A percentile compares a stretch with the other conserved stretches of the same genome.
phyloP scores from a whole-genome alignment of 1,139 yeast genomes.

The Zygosaccharomyces pseudobailii region DNA sequence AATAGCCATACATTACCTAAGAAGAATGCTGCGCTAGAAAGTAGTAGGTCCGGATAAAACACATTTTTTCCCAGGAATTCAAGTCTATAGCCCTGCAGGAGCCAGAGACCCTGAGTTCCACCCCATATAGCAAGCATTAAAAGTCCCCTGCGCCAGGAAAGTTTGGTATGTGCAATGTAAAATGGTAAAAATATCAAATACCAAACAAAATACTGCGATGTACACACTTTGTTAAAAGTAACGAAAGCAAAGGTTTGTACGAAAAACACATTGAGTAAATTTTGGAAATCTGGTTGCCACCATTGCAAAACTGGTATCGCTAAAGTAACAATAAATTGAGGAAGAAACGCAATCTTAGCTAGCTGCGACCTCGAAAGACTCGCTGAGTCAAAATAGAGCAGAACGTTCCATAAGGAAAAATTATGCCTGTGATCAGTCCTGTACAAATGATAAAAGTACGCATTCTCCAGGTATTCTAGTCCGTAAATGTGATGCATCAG shows the following conservation, averaged over 20 bases:
- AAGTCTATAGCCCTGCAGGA: constrained; percentile 67
- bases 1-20: constrained; percentile 61
- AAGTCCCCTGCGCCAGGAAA: constrained; percentile 35
- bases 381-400: constrained; percentile 63
- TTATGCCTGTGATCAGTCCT: constrained; percentile 93
- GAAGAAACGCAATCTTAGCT: constrained; percentile 65
- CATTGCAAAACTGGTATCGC: constrained; percentile 14
- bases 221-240: constrained; percentile 87
- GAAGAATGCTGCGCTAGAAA: constrained; percentile 62
- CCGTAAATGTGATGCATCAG: constrained; percentile 70
- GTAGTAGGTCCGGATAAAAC: constrained; percentile 58
- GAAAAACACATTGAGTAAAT: constrained; percentile 55
- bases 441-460: constrained; percentile 77
- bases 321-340: constrained; percentile 57
- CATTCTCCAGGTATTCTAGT: constrained; percentile 65
- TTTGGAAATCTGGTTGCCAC: constrained; percentile 17
- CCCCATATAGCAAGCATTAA: constrained; percentile 56
- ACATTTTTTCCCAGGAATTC: constrained; percentile 74
- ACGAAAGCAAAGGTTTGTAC: constrained; percentile 91
- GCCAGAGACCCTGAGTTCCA: constrained; percentile 70
- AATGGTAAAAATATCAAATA: constrained; percentile 79
- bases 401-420: constrained; percentile 79
- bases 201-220: constrained; percentile 94
- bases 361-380: constrained; percentile 19
- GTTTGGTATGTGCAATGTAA: constrained; percentile 43